Evolutionary conservation across 768 basidiomycete species (phyloP).

Genomic region (Boletus eberwhitei): DNA sequence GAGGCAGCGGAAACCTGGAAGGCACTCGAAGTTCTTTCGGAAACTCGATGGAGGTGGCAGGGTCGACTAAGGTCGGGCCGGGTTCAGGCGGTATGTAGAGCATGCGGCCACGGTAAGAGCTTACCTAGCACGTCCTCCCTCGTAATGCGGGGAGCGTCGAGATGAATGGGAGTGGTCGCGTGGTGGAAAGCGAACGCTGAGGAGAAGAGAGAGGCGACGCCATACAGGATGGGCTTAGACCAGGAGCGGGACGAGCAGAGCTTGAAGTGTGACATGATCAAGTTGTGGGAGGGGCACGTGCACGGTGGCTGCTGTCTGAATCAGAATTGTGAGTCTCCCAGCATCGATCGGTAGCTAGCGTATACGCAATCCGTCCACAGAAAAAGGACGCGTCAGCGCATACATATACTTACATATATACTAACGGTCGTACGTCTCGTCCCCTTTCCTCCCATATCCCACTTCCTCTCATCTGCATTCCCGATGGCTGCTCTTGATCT

Average conservation of each 20-base stretch:
- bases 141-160: constrained; percentile 39
- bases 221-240: constrained; percentile 29
- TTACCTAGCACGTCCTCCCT: constrained; percentile 23
- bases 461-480: constrained; percentile 19
- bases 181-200: constrained; percentile 28
- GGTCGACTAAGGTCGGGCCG: constrained; percentile 49
- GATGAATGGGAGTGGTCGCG: constrained; percentile 33
- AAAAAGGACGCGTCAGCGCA: constrained; percentile 29
- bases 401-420: constrained; percentile 8
- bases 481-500: constrained; percentile 23
- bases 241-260: constrained; percentile 10
- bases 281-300: constrained; percentile 13
- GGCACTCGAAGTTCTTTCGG: constrained; percentile 63
- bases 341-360: neutral
- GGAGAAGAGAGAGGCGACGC: constrained; percentile 33
- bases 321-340: neutral
- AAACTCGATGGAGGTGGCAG: constrained; percentile 71
- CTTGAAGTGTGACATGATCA: constrained; percentile 8
- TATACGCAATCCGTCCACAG: constrained; percentile 17
- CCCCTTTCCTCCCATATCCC: constrained; percentile 11
- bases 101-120: neutral
- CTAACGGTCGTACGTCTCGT: constrained; percentile 27
- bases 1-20: constrained; percentile 57
- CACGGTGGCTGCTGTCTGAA: neutral
- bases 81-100: neutral